A percentile compares a stretch with the other conserved stretches of the same genome.
These are phyloP conservation scores for Coelastrella sp. DNA, from an alignment of 139 green algal genomes.

Conservation along the genomic window DNA sequence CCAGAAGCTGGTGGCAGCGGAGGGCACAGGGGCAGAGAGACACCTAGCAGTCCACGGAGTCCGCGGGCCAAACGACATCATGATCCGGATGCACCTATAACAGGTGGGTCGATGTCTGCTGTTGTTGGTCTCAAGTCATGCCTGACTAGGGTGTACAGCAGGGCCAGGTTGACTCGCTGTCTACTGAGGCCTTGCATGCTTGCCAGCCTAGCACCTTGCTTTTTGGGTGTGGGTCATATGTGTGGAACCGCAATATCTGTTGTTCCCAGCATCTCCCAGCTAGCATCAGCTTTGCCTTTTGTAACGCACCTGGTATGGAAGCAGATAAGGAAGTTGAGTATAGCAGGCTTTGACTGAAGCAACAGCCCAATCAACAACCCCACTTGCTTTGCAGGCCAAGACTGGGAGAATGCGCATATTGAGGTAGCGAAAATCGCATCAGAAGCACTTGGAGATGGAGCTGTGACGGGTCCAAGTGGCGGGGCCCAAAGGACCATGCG, in stretches of 20 bases:
- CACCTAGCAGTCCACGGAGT: background rate
- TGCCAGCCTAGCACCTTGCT: no score
- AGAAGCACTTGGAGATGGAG: constrained; percentile 4
- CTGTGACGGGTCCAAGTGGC: background rate
- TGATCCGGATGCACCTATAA: background rate
- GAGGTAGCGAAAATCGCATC: constrained; percentile 12
- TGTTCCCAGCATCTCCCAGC: background rate
- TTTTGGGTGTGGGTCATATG: background rate
- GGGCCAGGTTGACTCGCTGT: background rate
- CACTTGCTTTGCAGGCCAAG: constrained; percentile 2
- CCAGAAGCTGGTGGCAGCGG: background rate
- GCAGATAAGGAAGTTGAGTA: background rate
- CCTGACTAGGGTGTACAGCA: background rate
- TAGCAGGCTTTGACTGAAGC: background rate
- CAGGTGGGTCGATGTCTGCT: background rate
- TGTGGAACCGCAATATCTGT: background rate
- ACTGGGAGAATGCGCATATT: constrained; percentile 39
- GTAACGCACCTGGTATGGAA: no score
- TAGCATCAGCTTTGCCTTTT: no score
- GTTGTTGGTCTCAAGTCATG: background rate
- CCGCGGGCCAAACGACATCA: background rate
- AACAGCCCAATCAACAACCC: background rate
- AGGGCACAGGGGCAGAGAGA: background rate
- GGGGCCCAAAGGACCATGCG: background rate
- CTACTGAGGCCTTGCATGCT: background rate